Conservation (phyloP, 768 basidiomycete genomes). For the Mycena polygramma region DNA sequence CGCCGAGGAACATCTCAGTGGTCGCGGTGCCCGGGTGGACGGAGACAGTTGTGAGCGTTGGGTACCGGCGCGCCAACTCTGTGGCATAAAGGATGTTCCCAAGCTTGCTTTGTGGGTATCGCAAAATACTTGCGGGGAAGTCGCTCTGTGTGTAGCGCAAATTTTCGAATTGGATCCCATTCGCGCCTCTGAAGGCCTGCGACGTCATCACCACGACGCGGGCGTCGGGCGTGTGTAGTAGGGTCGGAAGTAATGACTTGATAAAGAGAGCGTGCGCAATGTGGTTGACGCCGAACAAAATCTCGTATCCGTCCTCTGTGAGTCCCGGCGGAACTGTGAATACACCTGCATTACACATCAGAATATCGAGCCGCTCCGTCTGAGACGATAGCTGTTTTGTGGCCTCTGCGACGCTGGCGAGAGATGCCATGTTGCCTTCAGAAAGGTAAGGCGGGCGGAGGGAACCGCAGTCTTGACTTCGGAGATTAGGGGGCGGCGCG, state of each 20-base stretch:
- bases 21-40: constrained; percentile 7
- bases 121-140: background rate
- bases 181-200: background rate
- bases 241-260: constrained; percentile 58
- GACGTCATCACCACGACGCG: constrained; percentile 47
- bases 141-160: constrained; percentile 7
- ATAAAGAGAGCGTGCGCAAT: constrained; percentile 60
- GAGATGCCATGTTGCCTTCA: constrained; percentile 31
- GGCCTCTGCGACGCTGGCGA: constrained; percentile 20
- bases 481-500: constrained; percentile 18
- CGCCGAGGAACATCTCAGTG: constrained; percentile 3
- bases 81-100: constrained; percentile 18
- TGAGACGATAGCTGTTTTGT: constrained; percentile 8
- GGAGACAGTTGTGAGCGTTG: constrained; percentile 20
- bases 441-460: constrained; percentile 14
- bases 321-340: constrained; percentile 11
- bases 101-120: constrained; percentile 30
- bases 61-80: constrained; percentile 27
- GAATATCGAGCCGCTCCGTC: constrained; percentile 31
- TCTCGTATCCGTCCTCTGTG: background rate
- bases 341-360: constrained; percentile 32
- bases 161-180: constrained; percentile 2
- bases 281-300: constrained; percentile 29
- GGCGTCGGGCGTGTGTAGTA: constrained; percentile 43
- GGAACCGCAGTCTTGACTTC: constrained; percentile 1